These are phyloP conservation scores for Phycomyces nitens DNA, from an alignment of 192 early-diverging fungal genomes.

Conservation along the genomic window DNA sequence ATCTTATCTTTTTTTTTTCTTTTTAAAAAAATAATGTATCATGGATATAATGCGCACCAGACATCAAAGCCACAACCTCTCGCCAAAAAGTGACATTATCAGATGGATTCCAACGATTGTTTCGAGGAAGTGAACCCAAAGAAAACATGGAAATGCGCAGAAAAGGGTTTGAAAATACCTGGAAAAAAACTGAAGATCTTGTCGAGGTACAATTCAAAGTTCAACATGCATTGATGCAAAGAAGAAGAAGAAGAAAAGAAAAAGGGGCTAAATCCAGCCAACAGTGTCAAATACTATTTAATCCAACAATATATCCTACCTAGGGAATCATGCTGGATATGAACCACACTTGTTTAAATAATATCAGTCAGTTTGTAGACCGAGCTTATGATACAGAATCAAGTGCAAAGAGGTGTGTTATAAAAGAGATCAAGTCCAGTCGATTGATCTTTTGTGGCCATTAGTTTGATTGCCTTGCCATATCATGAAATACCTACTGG, in stretches of 20 bases:
- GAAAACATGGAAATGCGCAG: constrained; percentile 49
- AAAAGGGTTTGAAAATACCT: constrained; percentile 47
- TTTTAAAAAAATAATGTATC: background rate
- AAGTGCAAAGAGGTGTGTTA: constrained; percentile 10
- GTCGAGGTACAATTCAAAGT: constrained; percentile 53
- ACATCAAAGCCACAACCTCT: background rate
- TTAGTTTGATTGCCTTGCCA: constrained; percentile 46
- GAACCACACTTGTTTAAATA: constrained; percentile 52
- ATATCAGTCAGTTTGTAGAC: constrained; percentile 61
- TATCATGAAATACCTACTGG: constrained; percentile 70
- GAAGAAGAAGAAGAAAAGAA: background rate
- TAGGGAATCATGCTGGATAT: constrained; percentile 47
- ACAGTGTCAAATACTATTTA: no score
- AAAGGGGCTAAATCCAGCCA: background rate
- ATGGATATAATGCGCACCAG: background rate
- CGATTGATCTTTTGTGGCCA: constrained; percentile 1
- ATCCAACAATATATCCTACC: background rate
- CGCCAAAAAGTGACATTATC: constrained; percentile 15
- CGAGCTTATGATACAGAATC: constrained; percentile 44
- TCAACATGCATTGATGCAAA: no score
- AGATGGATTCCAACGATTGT: constrained; percentile 59
- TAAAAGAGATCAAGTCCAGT: background rate
- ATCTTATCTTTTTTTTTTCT: background rate
- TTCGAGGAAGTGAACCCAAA: constrained; percentile 52
- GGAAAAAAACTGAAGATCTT: constrained; percentile 44